Evolutionary conservation across 2,329 filamentous ascomycete genomes (phyloP), one percentile per base, ranked within the genome.

Genomic region (Exserohilum turcica): DNA sequence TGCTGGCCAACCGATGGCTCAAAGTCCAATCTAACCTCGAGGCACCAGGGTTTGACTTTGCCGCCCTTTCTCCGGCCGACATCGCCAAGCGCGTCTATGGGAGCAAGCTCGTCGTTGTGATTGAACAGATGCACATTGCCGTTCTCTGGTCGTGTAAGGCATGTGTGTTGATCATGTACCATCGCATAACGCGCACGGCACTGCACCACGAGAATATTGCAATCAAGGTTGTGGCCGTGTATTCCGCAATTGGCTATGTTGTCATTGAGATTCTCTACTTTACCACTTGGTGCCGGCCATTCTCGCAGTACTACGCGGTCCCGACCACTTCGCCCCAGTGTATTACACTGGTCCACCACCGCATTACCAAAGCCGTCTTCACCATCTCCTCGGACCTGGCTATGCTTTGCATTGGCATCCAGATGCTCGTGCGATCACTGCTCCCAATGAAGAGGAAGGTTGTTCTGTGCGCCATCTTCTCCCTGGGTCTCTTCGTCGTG

Each of bases 401-500:
- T 48, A 79, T 80, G 70, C 65, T 80, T 12, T 68, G 63, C 16
- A 76, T 81, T 33, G 76, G 73, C 2, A 66, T 80, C 1, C 77
- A 77, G 4, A 77, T 81, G 68, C 76, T 80, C 46, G 62, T 80
- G 29, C 68, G 74, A 13, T 73, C 75, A 37, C 63, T 72, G 2
- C 63, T 81, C 5, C 78, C 77, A 0, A 64, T 73, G 51, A 72
- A 73, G 36, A 74, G 82, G 42, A 86, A 86, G 63, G 42, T 84
- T 0, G 78, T 84, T 1, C 75, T 87, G 0, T 79, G 81, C 51
- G 76, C 72, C 38, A 79, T 87, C 48, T 86, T 87, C 67, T 79
- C 78, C 2, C 72, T 87, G 0, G 85, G 84, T 3, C 61, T 73
- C 29, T 82, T 81, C 61, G 81, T 65, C 28, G 63, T 82, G 43